Percentiles rank a stretch among this genome's conserved stretches.
Evolutionary conservation across 2,329 filamentous ascomycete genomes (phyloP).

Genomic region (Curvularia verruculosa): DNA sequence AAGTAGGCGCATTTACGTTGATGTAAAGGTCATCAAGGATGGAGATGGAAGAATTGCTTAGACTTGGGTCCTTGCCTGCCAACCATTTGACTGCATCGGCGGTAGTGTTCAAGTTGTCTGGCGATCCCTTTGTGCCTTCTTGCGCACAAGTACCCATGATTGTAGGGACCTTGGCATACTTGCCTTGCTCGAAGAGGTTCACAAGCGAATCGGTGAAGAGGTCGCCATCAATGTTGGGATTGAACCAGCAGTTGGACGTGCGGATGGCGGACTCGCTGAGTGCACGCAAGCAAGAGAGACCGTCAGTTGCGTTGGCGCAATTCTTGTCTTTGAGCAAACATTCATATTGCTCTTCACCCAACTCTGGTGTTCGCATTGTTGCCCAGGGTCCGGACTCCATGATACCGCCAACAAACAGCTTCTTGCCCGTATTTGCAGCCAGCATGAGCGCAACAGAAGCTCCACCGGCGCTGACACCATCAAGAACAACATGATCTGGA

Average conservation of each 20-base stretch:
- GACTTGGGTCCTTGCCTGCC: conserved; percentile 62
- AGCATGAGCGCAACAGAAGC: conserved; percentile 37
- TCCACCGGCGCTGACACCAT: conserved; percentile 72
- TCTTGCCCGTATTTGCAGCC: conserved; percentile 49
- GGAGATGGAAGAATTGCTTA: conserved; percentile 59
- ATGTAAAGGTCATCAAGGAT: conserved; percentile 64
- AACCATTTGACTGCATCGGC: conserved; percentile 62
- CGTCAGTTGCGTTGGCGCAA: conserved; percentile 51
- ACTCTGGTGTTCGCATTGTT: conserved; percentile 54
- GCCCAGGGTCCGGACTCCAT: conserved; percentile 62
- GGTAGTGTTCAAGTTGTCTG: conserved; percentile 55
- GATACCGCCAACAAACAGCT: conserved; percentile 60
- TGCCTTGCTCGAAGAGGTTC: conserved; percentile 55
- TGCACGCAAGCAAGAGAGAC: conserved; percentile 57
- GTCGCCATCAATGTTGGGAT: conserved; percentile 58
- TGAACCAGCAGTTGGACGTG: conserved; percentile 50
- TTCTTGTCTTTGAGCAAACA: conserved; percentile 57
- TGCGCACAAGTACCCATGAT: conserved; percentile 65
- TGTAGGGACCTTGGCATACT: conserved; percentile 60
- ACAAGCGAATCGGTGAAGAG: conserved; percentile 60
- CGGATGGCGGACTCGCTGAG: conserved; percentile 55
- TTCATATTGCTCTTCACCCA: conserved; percentile 61
- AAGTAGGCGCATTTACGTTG: conserved; percentile 48
- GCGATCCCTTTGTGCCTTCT: conserved; percentile 68
- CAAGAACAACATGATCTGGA: conserved; percentile 69